Evolutionary conservation across 1,284 basidiomycete genomes (phyloP).

Genomic region (Naganishia sp.): DNA sequence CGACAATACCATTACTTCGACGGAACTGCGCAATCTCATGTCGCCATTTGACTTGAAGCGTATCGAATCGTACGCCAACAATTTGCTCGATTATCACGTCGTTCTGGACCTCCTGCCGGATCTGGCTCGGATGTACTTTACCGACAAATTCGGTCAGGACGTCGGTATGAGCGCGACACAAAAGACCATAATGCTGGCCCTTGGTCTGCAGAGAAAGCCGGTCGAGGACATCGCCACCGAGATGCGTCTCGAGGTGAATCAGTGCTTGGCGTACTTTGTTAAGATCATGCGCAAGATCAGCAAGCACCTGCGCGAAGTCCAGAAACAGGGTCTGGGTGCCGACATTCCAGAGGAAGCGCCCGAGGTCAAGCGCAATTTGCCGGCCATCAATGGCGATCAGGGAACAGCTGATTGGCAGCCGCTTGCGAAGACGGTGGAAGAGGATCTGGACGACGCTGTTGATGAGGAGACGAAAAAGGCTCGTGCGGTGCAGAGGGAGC

Average conservation of each 20-base stretch:
- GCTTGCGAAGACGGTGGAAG: conserved; percentile 58
- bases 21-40: conserved; percentile 72
- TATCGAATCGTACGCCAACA: conserved; percentile 91
- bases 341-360: conserved; percentile 56
- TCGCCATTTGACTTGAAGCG: conserved; percentile 96
- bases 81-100: conserved; percentile 94
- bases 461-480: conserved; percentile 54
- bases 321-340: conserved; percentile 71
- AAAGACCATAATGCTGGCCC: conserved; percentile 80
- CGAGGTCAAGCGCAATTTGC: conserved; percentile 38
- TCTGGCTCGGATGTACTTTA: conserved; percentile 80
- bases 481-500: conserved; percentile 65
- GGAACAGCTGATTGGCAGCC: conserved; percentile 57
- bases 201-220: conserved; percentile 88
- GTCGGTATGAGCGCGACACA: conserved; percentile 78
- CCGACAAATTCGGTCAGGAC: conserved; percentile 64
- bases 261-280: conserved; percentile 85
- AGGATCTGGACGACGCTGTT: conserved; percentile 70
- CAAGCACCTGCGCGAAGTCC: conserved; percentile 75
- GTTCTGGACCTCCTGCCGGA: conserved; percentile 87
- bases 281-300: conserved; percentile 86
- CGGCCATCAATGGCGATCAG: conserved; percentile 28
- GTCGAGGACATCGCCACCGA: conserved; percentile 89
- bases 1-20: conserved; percentile 58
- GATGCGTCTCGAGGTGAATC: conserved; percentile 78